Conservation (phyloP, 768 basidiomycete genomes). For the Melanogaster broomeanus region DNA sequence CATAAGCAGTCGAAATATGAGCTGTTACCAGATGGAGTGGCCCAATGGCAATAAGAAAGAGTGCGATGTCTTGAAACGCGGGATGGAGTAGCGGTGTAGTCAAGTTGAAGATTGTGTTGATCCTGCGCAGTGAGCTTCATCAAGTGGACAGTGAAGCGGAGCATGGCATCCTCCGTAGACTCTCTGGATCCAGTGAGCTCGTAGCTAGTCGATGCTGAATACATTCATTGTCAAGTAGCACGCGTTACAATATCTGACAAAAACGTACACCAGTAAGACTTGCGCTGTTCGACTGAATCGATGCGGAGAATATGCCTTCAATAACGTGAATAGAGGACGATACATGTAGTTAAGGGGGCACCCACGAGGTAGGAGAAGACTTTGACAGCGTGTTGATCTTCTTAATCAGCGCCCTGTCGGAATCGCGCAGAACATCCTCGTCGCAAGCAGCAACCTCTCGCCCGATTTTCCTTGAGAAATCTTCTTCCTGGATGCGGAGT, state of each 20-base stretch:
- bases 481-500: conserved; percentile 4
- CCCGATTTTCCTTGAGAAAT: not conserved
- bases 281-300: not conserved
- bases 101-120: conserved; percentile 10
- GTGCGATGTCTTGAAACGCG: conserved; percentile 1
- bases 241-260: not conserved
- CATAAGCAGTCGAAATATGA: not conserved
- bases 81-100: conserved; percentile 7
- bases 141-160: conserved; percentile 8
- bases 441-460: not conserved
- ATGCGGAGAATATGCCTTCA: conserved; percentile 6
- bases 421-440: not conserved
- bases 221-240: too few species aligned
- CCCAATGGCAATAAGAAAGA: conserved; percentile 8
- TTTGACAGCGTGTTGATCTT: conserved; percentile 7
- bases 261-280: not conserved
- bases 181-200: conserved; percentile 9
- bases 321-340: not conserved
- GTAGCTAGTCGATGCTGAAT: not conserved
- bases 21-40: not conserved
- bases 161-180: conserved; percentile 6
- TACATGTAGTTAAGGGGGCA: not conserved
- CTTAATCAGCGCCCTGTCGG: not conserved
- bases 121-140: conserved; percentile 13
- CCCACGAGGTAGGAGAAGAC: not conserved